Conservation (phyloP, 2,329 filamentous ascomycete species). For the Alternaria sp. region DNA sequence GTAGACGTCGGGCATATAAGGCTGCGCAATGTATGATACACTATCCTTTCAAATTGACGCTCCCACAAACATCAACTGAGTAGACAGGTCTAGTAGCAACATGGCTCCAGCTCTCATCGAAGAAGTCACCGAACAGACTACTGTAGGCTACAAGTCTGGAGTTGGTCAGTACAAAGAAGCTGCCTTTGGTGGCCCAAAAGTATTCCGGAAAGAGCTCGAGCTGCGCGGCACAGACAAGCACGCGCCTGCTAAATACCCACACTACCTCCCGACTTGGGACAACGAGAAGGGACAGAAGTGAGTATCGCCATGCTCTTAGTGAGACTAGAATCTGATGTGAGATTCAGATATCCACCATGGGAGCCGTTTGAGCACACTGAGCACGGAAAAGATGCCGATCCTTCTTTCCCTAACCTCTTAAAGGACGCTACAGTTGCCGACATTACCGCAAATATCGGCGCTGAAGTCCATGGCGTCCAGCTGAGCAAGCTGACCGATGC, state of each 20-base stretch:
- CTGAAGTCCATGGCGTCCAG: constrained; percentile 76
- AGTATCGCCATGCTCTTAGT: background rate
- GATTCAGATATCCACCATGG: constrained; percentile 67
- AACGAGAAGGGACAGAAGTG: constrained; percentile 55
- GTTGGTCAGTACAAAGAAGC: constrained; percentile 54
- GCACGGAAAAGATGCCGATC: constrained; percentile 78
- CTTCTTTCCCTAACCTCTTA: constrained; percentile 73
- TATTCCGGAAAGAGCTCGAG: constrained; percentile 61
- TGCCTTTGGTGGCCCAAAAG: constrained; percentile 53
- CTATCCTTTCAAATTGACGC: background rate
- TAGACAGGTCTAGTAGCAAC: background rate
- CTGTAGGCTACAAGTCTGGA: constrained; percentile 44
- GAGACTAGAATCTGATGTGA: constrained; percentile 21
- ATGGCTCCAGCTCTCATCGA: constrained; percentile 59
- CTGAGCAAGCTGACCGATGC: constrained; percentile 72
- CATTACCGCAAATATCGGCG: constrained; percentile 77
- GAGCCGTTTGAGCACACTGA: constrained; percentile 77
- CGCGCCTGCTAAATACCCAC: constrained; percentile 69
- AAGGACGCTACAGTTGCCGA: constrained; percentile 63
- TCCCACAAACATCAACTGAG: background rate
- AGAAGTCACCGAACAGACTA: constrained; percentile 33
- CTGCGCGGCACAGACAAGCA: constrained; percentile 63
- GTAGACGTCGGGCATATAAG: constrained; percentile 21
- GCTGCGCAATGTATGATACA: background rate
- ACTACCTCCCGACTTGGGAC: constrained; percentile 79